Evolutionary conservation across 78 protist genomes (phyloP).

Genomic region (Pigoraptor vietnamica): DNA sequence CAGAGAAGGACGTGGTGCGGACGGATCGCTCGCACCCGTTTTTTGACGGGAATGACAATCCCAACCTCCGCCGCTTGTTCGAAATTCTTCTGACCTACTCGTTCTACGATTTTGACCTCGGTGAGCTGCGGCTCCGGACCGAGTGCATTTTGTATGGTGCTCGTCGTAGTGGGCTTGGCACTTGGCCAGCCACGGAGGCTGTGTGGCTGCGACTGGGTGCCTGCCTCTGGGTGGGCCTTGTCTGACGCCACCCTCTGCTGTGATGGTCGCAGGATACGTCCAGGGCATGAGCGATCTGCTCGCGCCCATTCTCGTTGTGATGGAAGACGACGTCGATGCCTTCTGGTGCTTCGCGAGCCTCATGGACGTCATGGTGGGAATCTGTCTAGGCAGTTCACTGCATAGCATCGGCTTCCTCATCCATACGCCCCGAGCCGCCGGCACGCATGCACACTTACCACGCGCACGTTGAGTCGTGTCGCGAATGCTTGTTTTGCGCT

Average conservation of each 20-base stretch:
- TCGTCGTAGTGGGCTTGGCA: too few relatives aligned
- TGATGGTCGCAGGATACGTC: slow-evolving; percentile 23
- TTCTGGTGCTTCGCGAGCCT: slow-evolving; percentile 44
- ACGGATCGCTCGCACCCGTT: slow-evolving; percentile 36
- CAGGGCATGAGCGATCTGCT: slow-evolving; percentile 56
- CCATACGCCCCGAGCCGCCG: not conserved
- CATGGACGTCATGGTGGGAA: slow-evolving; percentile 23
- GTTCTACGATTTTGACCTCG: slow-evolving; percentile 49
- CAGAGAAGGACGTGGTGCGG: slow-evolving; percentile 51
- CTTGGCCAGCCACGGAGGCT: too few relatives aligned
- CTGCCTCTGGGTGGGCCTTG: not conserved
- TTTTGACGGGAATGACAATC: slow-evolving; percentile 13
- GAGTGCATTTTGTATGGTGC: too few relatives aligned
- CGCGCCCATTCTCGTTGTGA: slow-evolving; percentile 20
- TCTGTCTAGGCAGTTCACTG: not conserved
- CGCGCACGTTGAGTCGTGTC: not conserved
- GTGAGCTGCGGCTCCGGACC: not conserved
- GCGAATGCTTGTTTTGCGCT: too few relatives aligned
- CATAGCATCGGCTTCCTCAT: not conserved
- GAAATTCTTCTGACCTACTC: slow-evolving; percentile 41
- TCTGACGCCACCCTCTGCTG: not conserved
- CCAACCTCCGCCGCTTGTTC: slow-evolving; percentile 1
- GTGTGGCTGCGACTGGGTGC: too few relatives aligned
- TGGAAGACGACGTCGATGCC: slow-evolving; percentile 48
- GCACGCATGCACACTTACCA: not conserved